A percentile compares a stretch with the other conserved stretches of the same genome.
Conservation (phyloP, 257 asterid species). For the Coffea canephora region DNA sequence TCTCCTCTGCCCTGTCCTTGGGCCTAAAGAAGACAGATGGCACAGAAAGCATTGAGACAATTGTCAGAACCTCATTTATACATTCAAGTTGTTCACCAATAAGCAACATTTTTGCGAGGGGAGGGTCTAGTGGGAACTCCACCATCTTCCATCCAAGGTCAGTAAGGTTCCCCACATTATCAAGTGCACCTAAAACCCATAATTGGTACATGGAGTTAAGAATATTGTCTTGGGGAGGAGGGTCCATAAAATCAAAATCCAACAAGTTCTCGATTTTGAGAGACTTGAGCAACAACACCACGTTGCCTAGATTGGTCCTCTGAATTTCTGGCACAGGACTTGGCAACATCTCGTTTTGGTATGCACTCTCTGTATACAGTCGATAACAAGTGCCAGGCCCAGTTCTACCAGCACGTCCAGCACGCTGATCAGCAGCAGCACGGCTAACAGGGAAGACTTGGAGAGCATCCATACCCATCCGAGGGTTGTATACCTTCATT, state of each 20-base stretch:
- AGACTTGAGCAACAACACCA: conserved; percentile 84
- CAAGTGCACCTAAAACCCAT: conserved; percentile 95
- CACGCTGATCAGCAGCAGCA: conserved; percentile 83
- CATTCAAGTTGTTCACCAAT: conserved; percentile 81
- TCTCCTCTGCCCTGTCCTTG: conserved; percentile 93
- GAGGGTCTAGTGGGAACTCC: conserved; percentile 97
- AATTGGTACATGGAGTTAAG: conserved; percentile 92
- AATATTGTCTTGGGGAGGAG: conserved; percentile 95
- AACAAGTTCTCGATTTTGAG: conserved; percentile 73
- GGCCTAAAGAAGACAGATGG: conserved; percentile 94
- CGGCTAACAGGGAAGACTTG: conserved; percentile 96
- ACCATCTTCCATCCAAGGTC: conserved; percentile 96
- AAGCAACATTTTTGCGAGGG: conserved; percentile 94
- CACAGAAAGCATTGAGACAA: conserved; percentile 95
- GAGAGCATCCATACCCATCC: conserved; percentile 99
- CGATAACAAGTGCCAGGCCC: conserved; percentile 99
- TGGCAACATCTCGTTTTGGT: conserved; percentile 79
- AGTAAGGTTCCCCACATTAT: conserved; percentile 81
- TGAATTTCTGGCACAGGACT: conserved; percentile 97
- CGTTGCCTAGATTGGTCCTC: conserved; percentile 93
- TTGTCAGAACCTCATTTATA: conserved; percentile 79
- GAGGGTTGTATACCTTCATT: conserved; percentile 92
- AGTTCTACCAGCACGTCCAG: conserved; percentile 98
- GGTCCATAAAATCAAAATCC: conserved; percentile 96
- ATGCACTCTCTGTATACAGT: conserved; percentile 80